A percentile compares a stretch with the other conserved stretches of the same genome.
Evolutionary conservation across 208 protist genomes (phyloP).

Genomic region (Zelonia costaricensis): DNA sequence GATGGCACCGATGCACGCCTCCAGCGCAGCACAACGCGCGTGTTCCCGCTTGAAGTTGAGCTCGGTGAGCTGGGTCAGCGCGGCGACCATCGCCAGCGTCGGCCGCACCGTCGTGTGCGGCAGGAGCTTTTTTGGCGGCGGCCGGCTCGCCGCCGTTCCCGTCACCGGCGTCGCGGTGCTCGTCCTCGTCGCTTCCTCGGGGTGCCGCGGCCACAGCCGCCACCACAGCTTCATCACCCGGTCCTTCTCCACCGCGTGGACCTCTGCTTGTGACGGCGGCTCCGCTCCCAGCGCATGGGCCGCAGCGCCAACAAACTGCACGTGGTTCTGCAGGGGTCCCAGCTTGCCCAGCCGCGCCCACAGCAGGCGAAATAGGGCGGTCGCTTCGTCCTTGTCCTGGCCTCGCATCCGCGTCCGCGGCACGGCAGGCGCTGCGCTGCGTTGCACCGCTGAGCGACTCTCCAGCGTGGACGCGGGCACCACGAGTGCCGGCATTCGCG

Average conservation of each 20-base stretch:
- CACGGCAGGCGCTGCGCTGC: no score
- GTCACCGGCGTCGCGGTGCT: not conserved
- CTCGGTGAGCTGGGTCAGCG: slow-evolving; percentile 5
- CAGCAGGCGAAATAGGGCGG: no score
- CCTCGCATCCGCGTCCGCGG: not conserved
- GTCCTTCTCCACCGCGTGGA: not conserved
- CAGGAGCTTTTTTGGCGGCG: not conserved
- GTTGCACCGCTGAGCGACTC: no score
- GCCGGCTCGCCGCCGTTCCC: not conserved
- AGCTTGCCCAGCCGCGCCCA: not conserved
- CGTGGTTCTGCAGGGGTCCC: not conserved
- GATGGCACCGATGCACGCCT: not conserved
- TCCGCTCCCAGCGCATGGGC: no score
- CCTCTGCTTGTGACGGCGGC: not conserved
- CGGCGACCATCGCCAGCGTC: slow-evolving; percentile 15
- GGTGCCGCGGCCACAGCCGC: slow-evolving; percentile 15
- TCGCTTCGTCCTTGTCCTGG: no score
- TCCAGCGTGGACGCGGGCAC: no score
- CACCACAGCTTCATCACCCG: slow-evolving; percentile 16
- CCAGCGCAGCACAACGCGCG: slow-evolving; percentile 1
- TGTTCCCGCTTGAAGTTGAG: slow-evolving; percentile 11
- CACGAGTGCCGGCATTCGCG: no score
- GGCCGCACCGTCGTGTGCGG: slow-evolving; percentile 9
- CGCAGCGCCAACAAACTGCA: not conserved
- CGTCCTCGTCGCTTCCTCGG: not conserved